phyloP scores from a whole-genome alignment of 768 basidiomycete species.

The Tylopilus rubrobrunneus region DNA sequence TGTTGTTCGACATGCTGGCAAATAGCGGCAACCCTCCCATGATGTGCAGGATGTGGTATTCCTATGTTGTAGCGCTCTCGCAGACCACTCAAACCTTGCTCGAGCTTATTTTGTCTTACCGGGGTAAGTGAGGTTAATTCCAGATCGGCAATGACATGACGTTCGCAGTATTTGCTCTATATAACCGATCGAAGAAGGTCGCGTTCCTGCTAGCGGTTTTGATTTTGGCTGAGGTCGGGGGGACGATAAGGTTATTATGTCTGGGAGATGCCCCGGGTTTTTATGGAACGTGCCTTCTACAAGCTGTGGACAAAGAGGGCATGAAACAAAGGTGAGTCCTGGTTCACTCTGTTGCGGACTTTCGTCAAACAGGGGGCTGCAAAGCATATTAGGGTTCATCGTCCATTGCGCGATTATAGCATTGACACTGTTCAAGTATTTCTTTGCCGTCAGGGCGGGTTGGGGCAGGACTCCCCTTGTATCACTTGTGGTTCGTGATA shows the following conservation, averaged over 20 bases:
- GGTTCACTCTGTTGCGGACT: neutral
- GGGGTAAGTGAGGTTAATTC: constrained; percentile 8
- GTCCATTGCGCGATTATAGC: constrained; percentile 14
- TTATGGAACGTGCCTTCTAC: constrained; percentile 10
- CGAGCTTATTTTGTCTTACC: constrained; percentile 13
- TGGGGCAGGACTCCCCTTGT: constrained; percentile 18
- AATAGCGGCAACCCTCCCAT: constrained; percentile 7
- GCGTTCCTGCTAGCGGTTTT: constrained; percentile 4
- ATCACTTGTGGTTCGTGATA: constrained; percentile 18
- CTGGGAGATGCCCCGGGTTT: neutral
- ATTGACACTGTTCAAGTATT: constrained; percentile 21
- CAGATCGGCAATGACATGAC: neutral
- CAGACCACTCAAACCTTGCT: constrained; percentile 10
- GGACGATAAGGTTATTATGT: constrained; percentile 1
- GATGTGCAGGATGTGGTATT: constrained; percentile 10
- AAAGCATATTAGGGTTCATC: constrained; percentile 11
- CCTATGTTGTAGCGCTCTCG: neutral
- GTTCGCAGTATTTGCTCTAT: constrained; percentile 14
- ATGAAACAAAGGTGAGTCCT: constrained; percentile 9
- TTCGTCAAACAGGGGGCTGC: neutral
- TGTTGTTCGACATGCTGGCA: neutral
- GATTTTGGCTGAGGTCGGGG: constrained; percentile 4
- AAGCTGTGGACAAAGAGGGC: neutral
- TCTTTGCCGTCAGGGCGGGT: constrained; percentile 6
- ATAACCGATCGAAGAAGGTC: constrained; percentile 13